Evolutionary conservation across 371 early-diverging fungal species (phyloP).

Genomic region (Lichtheimia hyalospora): DNA sequence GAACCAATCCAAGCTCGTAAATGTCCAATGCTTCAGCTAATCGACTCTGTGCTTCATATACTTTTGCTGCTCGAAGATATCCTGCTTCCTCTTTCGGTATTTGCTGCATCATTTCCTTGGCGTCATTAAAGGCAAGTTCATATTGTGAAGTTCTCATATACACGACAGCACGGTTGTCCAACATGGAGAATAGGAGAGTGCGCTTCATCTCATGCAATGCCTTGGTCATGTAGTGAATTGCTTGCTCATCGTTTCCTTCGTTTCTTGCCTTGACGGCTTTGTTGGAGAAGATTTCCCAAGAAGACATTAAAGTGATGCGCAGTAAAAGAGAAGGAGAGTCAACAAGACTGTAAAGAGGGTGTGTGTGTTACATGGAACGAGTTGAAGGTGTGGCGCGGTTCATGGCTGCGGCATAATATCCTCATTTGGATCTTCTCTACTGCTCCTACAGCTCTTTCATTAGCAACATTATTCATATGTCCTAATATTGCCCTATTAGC

Average conservation of each 20-base stretch:
- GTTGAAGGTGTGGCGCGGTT: no score
- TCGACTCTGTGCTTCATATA: background rate
- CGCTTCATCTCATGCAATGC: background rate
- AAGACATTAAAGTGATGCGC: background rate
- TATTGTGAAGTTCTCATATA: background rate
- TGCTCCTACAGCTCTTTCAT: no score
- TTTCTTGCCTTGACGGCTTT: background rate
- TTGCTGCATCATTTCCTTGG: background rate
- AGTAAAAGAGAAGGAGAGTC: no score
- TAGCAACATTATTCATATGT: no score
- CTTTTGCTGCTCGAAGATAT: background rate
- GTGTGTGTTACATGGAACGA: no score
- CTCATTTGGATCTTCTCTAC: no score
- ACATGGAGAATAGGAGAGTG: background rate
- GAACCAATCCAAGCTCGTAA: background rate
- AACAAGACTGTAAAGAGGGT: no score
- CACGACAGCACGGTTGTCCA: background rate
- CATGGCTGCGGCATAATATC: no score
- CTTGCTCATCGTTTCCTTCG: background rate
- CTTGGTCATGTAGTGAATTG: background rate
- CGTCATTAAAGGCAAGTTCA: background rate
- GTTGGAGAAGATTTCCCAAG: no score
- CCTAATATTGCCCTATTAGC: no score
- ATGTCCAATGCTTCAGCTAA: background rate
- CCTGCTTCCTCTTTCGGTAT: background rate